Evolutionary conservation across 805 yeast species (phyloP).

Genomic region (Cyberlindnera galapagoensis): DNA sequence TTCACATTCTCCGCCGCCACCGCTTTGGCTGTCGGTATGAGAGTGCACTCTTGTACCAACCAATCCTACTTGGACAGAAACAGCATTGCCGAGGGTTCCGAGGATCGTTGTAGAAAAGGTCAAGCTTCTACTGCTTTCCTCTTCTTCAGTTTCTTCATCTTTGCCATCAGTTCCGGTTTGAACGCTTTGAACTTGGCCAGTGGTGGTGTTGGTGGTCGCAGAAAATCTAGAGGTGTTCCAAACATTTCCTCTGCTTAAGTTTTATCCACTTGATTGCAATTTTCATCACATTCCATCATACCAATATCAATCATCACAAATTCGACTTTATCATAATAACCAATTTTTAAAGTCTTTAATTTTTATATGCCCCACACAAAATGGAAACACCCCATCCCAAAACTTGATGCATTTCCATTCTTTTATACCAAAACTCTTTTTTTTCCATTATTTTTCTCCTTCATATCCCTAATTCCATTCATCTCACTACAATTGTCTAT

Average conservation of each 20-base stretch:
- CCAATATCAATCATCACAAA: no score
- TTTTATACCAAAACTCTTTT: no score
- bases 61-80: slow-evolving; percentile 55
- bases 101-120: slow-evolving; percentile 89
- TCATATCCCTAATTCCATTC: no score
- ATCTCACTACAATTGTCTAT: no score
- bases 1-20: slow-evolving; percentile 94
- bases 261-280: no score
- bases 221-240: slow-evolving; percentile 65
- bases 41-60: slow-evolving; percentile 82
- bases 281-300: no score
- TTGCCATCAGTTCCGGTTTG: slow-evolving; percentile 55
- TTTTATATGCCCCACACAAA: no score
- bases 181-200: slow-evolving; percentile 46
- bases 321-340: no score
- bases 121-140: slow-evolving; percentile 81
- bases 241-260: slow-evolving; percentile 85
- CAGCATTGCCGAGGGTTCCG: slow-evolving; percentile 65
- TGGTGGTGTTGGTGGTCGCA: slow-evolving; percentile 54
- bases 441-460: no score
- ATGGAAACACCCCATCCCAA: no score
- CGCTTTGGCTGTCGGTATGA: slow-evolving; percentile 86
- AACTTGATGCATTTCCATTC: no score
- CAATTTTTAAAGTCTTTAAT: no score
- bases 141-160: slow-evolving; percentile 75